Evolutionary conservation across 257 asterid genomes (phyloP).

Genomic region (Fraxinus anomala): DNA sequence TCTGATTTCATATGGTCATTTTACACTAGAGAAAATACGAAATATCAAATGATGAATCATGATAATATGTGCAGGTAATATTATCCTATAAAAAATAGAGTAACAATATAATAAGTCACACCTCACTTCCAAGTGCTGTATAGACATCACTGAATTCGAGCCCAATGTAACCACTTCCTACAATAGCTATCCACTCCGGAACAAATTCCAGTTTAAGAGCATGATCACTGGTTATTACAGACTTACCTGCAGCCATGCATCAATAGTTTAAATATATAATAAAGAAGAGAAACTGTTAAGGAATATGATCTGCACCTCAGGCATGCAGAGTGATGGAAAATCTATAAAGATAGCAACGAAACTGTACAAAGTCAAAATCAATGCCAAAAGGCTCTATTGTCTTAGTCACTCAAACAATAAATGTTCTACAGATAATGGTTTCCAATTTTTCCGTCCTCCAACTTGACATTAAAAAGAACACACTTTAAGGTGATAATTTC

Average conservation of each 20-base stretch:
- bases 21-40: not conserved
- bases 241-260: slow-evolving; percentile 64
- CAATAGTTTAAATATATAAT: slow-evolving; percentile 14
- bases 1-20: not conserved
- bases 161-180: slow-evolving; percentile 97
- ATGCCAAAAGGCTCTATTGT: not conserved
- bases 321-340: not conserved
- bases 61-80: not conserved
- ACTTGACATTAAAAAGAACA: not conserved
- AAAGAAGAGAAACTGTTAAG: slow-evolving; percentile 10
- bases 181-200: slow-evolving; percentile 95
- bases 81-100: not conserved
- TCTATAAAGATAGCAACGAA: not conserved
- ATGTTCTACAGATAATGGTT: not conserved
- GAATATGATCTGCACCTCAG: slow-evolving; percentile 7
- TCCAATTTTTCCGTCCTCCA: not conserved
- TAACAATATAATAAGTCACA: slow-evolving; percentile 23
- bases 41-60: not conserved
- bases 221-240: slow-evolving; percentile 94
- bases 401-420: not conserved
- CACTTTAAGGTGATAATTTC: not conserved
- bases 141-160: slow-evolving; percentile 96
- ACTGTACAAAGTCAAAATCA: not conserved
- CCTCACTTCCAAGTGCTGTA: slow-evolving; percentile 99
- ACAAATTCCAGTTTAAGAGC: slow-evolving; percentile 88